A percentile compares a stretch with the other conserved stretches of the same genome.
Evolutionary conservation across 139 green algal species (phyloP).

Genomic region (Chlorella vulgaris): DNA sequence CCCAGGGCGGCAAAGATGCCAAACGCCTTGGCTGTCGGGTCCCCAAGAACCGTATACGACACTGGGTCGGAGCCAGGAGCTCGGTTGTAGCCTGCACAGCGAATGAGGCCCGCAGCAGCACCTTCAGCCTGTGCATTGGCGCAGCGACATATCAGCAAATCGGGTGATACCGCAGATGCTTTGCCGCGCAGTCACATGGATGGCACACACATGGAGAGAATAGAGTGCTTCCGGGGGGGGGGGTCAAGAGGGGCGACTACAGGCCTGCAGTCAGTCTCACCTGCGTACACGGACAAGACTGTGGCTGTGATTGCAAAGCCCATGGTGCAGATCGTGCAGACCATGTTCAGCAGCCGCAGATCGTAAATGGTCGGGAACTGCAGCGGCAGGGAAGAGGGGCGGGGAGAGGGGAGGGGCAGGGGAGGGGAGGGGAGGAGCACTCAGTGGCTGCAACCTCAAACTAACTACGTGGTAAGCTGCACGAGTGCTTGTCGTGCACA

Average conservation of each 20-base stretch:
- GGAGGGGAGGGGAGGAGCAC: not conserved
- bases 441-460: too few relatives aligned
- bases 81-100: conserved; percentile 19
- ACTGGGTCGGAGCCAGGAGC: not conserved
- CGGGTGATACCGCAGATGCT: too few relatives aligned
- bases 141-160: too few relatives aligned
- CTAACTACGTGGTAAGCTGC: too few relatives aligned
- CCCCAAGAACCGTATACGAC: not conserved
- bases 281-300: conserved; percentile 36
- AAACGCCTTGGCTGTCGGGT: conserved; percentile 21
- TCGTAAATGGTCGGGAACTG: conserved; percentile 40
- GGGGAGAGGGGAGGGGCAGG: not conserved
- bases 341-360: conserved; percentile 47
- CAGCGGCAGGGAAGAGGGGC: conserved; percentile 1
- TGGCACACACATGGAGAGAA: too few relatives aligned
- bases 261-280: not conserved
- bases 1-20: conserved; percentile 45
- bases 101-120: too few relatives aligned
- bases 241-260: not conserved
- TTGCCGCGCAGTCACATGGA: too few relatives aligned
- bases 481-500: too few relatives aligned
- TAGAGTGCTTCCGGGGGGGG: too few relatives aligned
- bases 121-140: too few relatives aligned
- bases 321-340: conserved; percentile 49
- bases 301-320: conserved; percentile 39